phyloP scores from a whole-genome alignment of 2,329 filamentous ascomycete genomes.

The Epicoccum nigrum region DNA sequence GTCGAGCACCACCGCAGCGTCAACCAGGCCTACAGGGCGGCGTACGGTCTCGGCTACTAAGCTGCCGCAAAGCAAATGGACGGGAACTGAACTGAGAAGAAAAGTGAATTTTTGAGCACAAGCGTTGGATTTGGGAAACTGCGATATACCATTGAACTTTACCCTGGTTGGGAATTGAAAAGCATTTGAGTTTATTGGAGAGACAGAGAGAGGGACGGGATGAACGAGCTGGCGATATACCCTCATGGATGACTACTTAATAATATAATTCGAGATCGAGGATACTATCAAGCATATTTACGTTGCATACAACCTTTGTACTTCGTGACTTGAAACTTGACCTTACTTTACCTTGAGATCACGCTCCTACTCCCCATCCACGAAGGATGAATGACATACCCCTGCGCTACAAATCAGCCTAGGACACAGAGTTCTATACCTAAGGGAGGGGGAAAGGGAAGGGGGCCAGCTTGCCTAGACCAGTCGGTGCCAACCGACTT shows the following conservation, averaged over 20 bases:
- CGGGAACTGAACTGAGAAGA: constrained; percentile 1
- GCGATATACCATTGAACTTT: constrained; percentile 22
- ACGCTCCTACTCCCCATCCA: neutral
- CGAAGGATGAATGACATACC: constrained; percentile 1
- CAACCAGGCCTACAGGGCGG: constrained; percentile 29
- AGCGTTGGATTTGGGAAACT: constrained; percentile 18
- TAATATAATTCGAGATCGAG: constrained; percentile 15
- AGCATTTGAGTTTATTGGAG: neutral
- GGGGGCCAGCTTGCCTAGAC: constrained; percentile 16
- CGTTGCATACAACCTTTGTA: neutral
- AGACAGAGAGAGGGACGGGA: neutral
- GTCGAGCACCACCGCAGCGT: constrained; percentile 40
- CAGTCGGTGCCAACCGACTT: neutral
- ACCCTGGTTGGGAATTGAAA: constrained; percentile 6
- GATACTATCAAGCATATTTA: constrained; percentile 15
- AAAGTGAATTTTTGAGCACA: constrained; percentile 11
- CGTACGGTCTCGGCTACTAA: constrained; percentile 18
- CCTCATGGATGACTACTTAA: constrained; percentile 11
- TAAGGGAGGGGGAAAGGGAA: constrained; percentile 2
- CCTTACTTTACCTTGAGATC: neutral
- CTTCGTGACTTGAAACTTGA: constrained; percentile 1
- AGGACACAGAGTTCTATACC: constrained; percentile 20
- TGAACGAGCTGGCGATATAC: constrained; percentile 1
- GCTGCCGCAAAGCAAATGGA: neutral
- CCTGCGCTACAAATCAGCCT: constrained; percentile 19